phyloP scores from a whole-genome alignment of 108 stramenopile species.

The Conticribra weissflogii region DNA sequence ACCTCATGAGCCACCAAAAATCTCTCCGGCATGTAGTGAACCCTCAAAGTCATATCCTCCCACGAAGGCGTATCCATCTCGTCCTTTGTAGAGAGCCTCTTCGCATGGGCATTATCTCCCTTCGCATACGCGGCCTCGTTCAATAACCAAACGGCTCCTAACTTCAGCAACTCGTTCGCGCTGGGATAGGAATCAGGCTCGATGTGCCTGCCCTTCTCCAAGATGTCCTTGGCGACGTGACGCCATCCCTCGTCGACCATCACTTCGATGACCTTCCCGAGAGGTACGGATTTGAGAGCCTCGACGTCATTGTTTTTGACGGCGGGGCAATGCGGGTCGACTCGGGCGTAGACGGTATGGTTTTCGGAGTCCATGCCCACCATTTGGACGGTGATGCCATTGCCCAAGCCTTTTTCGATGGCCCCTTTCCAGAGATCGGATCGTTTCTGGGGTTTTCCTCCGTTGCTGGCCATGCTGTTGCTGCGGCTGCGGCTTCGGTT shows the following conservation, averaged over 20 bases:
- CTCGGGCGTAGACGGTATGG: conserved; percentile 52
- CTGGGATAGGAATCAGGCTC: conserved; percentile 47
- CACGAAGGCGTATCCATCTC: conserved; percentile 38
- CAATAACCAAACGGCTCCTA: conserved; percentile 50
- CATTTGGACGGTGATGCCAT: conserved; percentile 45
- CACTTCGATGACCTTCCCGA: conserved; percentile 50
- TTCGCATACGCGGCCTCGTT: conserved; percentile 42
- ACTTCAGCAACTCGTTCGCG: conserved; percentile 40
- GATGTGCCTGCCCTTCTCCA: conserved; percentile 43
- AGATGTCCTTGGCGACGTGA: conserved; percentile 43
- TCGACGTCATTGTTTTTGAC: conserved; percentile 3
- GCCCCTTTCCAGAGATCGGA: conserved; percentile 47
- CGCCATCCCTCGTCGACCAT: conserved; percentile 55
- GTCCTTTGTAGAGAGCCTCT: conserved; percentile 34
- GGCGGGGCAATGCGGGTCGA: conserved; percentile 19
- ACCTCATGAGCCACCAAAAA: conserved; percentile 46
- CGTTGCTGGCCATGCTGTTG: not conserved
- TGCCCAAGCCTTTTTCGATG: conserved; percentile 28
- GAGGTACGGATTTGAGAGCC: conserved; percentile 11
- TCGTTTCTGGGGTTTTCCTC: conserved; percentile 14
- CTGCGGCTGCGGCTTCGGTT: not conserved
- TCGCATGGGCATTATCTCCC: conserved; percentile 40
- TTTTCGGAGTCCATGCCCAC: conserved; percentile 44
- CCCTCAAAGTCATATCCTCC: conserved; percentile 54
- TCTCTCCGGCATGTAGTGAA: conserved; percentile 50